Evolutionary conservation across 129 eudicot species (phyloP).

Genomic region (Heracleum sosnowskyi): DNA sequence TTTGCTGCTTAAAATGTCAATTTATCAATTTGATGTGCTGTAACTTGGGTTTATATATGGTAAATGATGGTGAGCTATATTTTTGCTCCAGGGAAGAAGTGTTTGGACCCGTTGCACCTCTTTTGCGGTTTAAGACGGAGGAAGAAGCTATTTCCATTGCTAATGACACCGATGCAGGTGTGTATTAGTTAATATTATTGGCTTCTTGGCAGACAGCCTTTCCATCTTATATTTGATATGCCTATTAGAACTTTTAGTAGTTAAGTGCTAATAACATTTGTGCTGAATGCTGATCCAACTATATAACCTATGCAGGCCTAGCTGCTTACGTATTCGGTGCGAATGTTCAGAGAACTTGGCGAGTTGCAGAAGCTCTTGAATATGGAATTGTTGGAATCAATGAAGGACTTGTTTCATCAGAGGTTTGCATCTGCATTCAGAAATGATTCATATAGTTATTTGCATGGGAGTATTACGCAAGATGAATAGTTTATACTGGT

Average conservation of each 20-base stretch:
- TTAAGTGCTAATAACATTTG: not conserved
- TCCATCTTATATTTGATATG: not conserved
- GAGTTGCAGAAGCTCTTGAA: conserved; percentile 93
- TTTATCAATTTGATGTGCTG: not conserved
- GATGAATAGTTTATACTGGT: conserved; percentile 3
- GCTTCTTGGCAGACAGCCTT: not conserved
- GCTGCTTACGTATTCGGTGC: conserved; percentile 80
- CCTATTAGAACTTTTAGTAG: not conserved
- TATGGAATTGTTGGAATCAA: conserved; percentile 90
- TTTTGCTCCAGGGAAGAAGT: conserved; percentile 60
- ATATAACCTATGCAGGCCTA: conserved; percentile 44
- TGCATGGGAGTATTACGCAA: not conserved
- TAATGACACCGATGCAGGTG: conserved; percentile 94
- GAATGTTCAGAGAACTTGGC: conserved; percentile 68
- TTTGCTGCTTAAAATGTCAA: not conserved
- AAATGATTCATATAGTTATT: not conserved
- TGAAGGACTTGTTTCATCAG: conserved; percentile 82
- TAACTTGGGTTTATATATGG: not conserved
- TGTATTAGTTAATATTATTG: conserved; percentile 1
- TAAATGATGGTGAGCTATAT: not conserved
- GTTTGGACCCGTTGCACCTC: conserved; percentile 98
- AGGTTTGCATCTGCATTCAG: conserved; percentile 35
- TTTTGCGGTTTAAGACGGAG: conserved; percentile 70
- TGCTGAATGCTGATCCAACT: not conserved
- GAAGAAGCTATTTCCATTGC: conserved; percentile 91